Conservation (phyloP, 2,329 filamentous ascomycete species). For the Polytolypa hystricis region DNA sequence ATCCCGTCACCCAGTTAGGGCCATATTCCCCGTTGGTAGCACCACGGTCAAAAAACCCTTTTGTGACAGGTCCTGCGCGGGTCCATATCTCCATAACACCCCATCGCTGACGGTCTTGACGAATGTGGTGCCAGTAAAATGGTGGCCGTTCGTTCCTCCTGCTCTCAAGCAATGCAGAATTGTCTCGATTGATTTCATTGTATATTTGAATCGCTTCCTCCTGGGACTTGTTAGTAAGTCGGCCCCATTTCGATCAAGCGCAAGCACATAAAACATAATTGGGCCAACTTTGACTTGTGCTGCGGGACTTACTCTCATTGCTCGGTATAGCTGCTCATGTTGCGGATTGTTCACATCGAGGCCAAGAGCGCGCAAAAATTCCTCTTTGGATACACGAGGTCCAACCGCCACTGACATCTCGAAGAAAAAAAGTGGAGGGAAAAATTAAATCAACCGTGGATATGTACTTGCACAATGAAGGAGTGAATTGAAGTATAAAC, state of each 20-base stretch:
- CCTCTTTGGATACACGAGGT: slow-evolving; percentile 35
- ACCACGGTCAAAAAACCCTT: slow-evolving; percentile 30
- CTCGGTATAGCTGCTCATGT: slow-evolving; percentile 34
- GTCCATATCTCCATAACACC: slow-evolving; percentile 33
- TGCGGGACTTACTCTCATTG: slow-evolving; percentile 31
- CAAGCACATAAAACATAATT: no score
- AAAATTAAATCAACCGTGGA: no score
- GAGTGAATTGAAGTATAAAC: background rate
- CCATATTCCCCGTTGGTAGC: slow-evolving; percentile 33
- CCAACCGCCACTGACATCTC: slow-evolving; percentile 32
- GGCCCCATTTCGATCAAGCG: background rate
- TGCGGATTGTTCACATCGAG: slow-evolving; percentile 31
- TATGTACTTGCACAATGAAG: background rate
- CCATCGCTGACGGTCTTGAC: slow-evolving; percentile 32
- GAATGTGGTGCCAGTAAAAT: slow-evolving; percentile 38
- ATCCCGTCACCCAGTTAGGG: slow-evolving; percentile 37
- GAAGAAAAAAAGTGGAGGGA: no score
- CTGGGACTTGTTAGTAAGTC: slow-evolving; percentile 17
- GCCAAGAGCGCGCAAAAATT: slow-evolving; percentile 35
- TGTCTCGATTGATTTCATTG: slow-evolving; percentile 31
- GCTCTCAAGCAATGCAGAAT: slow-evolving; percentile 29
- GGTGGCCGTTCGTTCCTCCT: slow-evolving; percentile 30
- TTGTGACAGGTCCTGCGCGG: slow-evolving; percentile 28
- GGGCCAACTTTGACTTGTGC: background rate
- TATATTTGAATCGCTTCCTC: slow-evolving; percentile 36